Percentiles rank a stretch among this genome's conserved stretches.
Conservation (phyloP, 2,329 filamentous ascomycete species). For the Pyricularia grisea region DNA sequence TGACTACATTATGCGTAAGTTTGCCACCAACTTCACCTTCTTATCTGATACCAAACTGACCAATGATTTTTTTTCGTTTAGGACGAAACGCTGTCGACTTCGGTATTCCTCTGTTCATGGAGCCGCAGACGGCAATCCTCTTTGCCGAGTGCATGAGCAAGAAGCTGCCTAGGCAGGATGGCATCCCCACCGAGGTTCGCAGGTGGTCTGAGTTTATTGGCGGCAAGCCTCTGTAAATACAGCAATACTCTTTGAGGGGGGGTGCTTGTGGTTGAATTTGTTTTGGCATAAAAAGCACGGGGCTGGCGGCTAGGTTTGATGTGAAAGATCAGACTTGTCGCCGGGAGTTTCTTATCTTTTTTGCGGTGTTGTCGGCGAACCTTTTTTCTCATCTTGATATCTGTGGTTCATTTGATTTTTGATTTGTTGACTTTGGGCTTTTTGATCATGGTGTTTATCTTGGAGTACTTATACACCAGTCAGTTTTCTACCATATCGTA, state of each 20-base stretch:
- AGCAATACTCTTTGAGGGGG: not conserved
- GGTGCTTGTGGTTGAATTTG: not conserved
- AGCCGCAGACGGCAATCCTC: constrained; percentile 93
- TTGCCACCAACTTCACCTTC: not conserved
- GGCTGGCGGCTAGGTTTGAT: not conserved
- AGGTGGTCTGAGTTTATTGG: constrained; percentile 95
- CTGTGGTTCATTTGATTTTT: not conserved
- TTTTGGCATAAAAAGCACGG: not conserved
- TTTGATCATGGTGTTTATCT: not conserved
- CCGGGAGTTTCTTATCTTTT: not conserved
- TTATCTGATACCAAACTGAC: not conserved
- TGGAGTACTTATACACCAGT: not conserved
- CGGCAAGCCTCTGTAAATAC: constrained; percentile 62
- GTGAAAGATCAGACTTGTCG: not conserved
- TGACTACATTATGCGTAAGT: constrained; percentile 85
- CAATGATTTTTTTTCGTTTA: not conserved
- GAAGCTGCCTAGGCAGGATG: constrained; percentile 83
- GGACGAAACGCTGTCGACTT: constrained; percentile 92
- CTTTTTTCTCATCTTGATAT: not conserved
- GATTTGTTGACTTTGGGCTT: not conserved
- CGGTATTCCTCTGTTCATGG: constrained; percentile 95
- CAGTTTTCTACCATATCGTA: not conserved
- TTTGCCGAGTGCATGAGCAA: constrained; percentile 96
- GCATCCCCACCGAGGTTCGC: constrained; percentile 83
- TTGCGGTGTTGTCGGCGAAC: not conserved